Conservation (phyloP, 345 rosid species). For the Boechera divaricarpa region DNA sequence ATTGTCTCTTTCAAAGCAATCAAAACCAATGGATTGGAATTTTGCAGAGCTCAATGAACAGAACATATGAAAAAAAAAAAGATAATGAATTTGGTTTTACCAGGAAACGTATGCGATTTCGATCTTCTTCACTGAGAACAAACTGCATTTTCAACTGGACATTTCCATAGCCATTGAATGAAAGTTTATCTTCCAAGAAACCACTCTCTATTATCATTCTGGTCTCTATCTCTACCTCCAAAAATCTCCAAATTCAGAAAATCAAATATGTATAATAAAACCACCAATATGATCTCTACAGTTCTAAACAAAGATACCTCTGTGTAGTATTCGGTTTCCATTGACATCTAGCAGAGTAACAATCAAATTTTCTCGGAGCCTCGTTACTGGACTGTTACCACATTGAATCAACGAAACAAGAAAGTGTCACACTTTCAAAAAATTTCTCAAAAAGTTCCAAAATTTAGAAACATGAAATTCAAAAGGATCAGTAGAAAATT, state of each 20-base stretch:
- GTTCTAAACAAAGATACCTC: conserved; percentile 49
- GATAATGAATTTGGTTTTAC: conserved; percentile 42
- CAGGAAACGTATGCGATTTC: conserved; percentile 65
- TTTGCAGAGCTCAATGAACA: conserved; percentile 21
- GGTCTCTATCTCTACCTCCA: conserved; percentile 66
- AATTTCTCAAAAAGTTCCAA: background rate
- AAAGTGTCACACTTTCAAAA: conserved; percentile 7
- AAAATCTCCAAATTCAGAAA: conserved; percentile 17
- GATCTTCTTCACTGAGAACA: conserved; percentile 81
- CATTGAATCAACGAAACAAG: conserved; percentile 23
- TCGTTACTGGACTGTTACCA: conserved; percentile 74
- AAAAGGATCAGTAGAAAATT: conserved; percentile 29
- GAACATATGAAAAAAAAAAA: background rate
- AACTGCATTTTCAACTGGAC: conserved; percentile 82
- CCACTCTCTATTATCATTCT: conserved; percentile 82
- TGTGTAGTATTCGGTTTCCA: conserved; percentile 62
- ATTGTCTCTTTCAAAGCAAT: conserved; percentile 68
- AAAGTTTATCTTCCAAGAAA: conserved; percentile 67
- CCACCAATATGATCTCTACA: conserved; percentile 31
- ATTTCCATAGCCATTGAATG: conserved; percentile 72
- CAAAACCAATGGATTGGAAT: conserved; percentile 18
- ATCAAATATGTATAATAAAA: conserved; percentile 26
- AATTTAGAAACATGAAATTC: background rate
- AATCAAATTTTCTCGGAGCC: conserved; percentile 70
- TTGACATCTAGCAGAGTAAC: conserved; percentile 59